Evolutionary conservation across 2,329 filamentous ascomycete species (phyloP).

Genomic region (Fusarium humuli): DNA sequence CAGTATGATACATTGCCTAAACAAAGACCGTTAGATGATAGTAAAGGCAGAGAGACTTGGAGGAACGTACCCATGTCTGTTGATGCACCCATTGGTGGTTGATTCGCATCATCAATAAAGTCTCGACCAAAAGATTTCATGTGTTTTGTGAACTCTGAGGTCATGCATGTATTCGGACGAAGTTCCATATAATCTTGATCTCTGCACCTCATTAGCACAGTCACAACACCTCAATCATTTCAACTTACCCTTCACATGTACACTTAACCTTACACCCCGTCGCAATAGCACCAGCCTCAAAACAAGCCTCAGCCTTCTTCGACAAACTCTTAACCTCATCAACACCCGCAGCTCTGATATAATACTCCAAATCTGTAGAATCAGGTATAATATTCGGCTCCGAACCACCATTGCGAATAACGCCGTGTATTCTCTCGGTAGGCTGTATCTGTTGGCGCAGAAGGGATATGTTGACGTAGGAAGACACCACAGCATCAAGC

Average conservation of each 20-base stretch:
- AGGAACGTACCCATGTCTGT: constrained; percentile 40
- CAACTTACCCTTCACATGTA: constrained; percentile 43
- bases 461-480: constrained; percentile 61
- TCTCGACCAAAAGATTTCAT: constrained; percentile 36
- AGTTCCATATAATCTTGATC: constrained; percentile 42
- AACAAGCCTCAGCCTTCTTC: constrained; percentile 54
- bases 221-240: rapidly evolving
- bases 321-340: constrained; percentile 53
- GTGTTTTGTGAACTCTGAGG: constrained; percentile 30
- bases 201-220: constrained; percentile 5
- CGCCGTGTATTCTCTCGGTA: constrained; percentile 61
- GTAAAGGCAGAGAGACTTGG: rapidly evolving
- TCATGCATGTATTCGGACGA: constrained; percentile 30
- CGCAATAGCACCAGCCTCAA: constrained; percentile 54
- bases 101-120: constrained; percentile 19
- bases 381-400: constrained; percentile 69
- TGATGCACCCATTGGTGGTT: constrained; percentile 38
- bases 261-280: constrained; percentile 61
- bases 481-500: constrained; percentile 65
- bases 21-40: neutral
- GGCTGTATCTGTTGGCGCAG: constrained; percentile 68
- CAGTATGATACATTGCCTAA: constrained; percentile 40
- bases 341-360: constrained; percentile 42
- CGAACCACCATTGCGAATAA: constrained; percentile 64
- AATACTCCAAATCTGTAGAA: constrained; percentile 54